Conservation (phyloP, 2,329 filamentous ascomycete genomes). For the Harringtonia lauricola region DNA sequence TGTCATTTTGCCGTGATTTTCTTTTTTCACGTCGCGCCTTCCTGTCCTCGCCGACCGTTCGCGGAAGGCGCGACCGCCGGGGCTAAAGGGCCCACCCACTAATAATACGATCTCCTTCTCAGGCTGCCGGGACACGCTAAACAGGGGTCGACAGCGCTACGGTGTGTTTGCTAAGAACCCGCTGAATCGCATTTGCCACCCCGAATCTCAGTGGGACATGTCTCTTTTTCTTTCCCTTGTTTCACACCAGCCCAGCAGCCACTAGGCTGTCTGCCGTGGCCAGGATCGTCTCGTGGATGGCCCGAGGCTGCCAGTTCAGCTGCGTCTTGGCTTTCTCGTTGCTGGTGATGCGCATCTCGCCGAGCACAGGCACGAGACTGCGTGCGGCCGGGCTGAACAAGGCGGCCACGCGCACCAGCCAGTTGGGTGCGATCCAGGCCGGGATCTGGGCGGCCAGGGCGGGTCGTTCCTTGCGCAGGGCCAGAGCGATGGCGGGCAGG, state of each 20-base stretch:
- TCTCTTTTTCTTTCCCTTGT: too few relatives aligned
- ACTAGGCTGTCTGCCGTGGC: slow-evolving; percentile 1
- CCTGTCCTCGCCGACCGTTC: too few relatives aligned
- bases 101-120: too few relatives aligned
- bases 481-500: not conserved
- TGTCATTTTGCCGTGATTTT: too few relatives aligned
- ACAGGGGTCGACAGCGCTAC: too few relatives aligned
- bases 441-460: not conserved
- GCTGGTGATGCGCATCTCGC: not conserved
- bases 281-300: slow-evolving; percentile 1
- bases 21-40: too few relatives aligned
- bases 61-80: too few relatives aligned
- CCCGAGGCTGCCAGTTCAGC: slow-evolving; percentile 1
- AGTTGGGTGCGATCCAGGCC: not conserved
- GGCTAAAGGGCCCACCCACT: too few relatives aligned
- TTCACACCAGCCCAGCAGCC: not conserved
- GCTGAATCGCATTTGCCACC: too few relatives aligned
- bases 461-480: slow-evolving; percentile 1
- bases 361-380: not conserved
- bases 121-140: too few relatives aligned
- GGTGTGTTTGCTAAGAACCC: too few relatives aligned
- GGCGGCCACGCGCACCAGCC: not conserved
- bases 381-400: not conserved
- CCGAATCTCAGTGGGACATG: too few relatives aligned
- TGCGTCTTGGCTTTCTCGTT: not conserved